A percentile compares a stretch with the other conserved stretches of the same genome.
These are phyloP conservation scores for Pleurotus tuoliensis DNA, from an alignment of 768 basidiomycete genomes.

Conservation along the genomic window DNA sequence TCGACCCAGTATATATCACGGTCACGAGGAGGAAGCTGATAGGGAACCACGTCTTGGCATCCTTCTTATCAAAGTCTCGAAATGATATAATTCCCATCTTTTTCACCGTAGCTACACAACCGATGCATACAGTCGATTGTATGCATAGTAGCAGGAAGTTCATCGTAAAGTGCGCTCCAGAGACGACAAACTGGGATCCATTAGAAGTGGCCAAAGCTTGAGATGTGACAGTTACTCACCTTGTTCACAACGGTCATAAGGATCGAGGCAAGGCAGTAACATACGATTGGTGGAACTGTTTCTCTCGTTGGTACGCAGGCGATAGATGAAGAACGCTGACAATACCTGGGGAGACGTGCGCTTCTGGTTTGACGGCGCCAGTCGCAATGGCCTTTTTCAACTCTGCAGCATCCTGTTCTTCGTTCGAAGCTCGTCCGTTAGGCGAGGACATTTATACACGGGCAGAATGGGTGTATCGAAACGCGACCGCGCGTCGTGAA, in stretches of 20 bases:
- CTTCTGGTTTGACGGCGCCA: constrained; percentile 22
- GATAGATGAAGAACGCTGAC: constrained; percentile 7
- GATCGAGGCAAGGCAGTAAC: constrained; percentile 91
- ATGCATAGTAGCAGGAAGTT: constrained; percentile 91
- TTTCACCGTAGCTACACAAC: constrained; percentile 73
- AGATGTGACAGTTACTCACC: constrained; percentile 36
- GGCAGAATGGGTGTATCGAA: too few species aligned
- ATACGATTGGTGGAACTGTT: constrained; percentile 74
- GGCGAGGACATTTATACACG: not conserved
- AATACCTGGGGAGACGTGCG: constrained; percentile 24
- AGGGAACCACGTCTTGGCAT: constrained; percentile 93
- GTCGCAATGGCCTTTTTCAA: constrained; percentile 40
- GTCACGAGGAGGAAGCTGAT: constrained; percentile 88
- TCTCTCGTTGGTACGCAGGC: not conserved
- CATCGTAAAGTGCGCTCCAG: constrained; percentile 92
- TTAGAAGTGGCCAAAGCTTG: not conserved
- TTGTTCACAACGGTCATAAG: constrained; percentile 98
- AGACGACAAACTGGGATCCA: constrained; percentile 79
- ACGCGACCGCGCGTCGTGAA: too few species aligned
- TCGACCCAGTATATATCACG: constrained; percentile 98
- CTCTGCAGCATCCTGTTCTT: constrained; percentile 42
- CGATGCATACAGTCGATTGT: constrained; percentile 84
- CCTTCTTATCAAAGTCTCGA: constrained; percentile 74
- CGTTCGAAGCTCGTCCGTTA: constrained; percentile 20
- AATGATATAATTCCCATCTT: constrained; percentile 77